Percentiles rank a stretch among this genome's conserved stretches.
Conservation (phyloP, 1,284 basidiomycete species). For the Sporisorium graminicola region DNA sequence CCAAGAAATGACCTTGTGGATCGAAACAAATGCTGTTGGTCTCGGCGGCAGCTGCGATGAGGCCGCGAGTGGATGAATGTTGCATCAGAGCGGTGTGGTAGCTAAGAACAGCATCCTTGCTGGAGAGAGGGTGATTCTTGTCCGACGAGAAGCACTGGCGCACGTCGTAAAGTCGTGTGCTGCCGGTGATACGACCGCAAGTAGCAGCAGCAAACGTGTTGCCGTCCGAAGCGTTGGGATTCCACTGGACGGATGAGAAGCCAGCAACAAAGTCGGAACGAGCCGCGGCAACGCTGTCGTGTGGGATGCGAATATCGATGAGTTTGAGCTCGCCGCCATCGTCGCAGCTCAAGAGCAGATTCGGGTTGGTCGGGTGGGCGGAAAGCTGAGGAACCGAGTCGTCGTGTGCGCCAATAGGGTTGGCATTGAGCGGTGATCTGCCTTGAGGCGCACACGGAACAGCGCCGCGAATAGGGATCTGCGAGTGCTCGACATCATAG, state of each 20-base stretch:
- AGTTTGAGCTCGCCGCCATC: slow-evolving; percentile 32
- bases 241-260: slow-evolving; percentile 45
- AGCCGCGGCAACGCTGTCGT: slow-evolving; percentile 17
- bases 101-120: slow-evolving; percentile 38
- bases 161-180: slow-evolving; percentile 42
- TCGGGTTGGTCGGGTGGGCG: slow-evolving; percentile 31
- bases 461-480: slow-evolving; percentile 17
- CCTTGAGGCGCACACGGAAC: not conserved
- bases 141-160: slow-evolving; percentile 30
- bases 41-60: slow-evolving; percentile 34
- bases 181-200: slow-evolving; percentile 31
- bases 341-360: slow-evolving; percentile 38
- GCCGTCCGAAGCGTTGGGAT: slow-evolving; percentile 38
- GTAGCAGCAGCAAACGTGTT: slow-evolving; percentile 50
- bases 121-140: slow-evolving; percentile 11
- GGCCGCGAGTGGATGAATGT: slow-evolving; percentile 22
- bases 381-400: slow-evolving; percentile 41
- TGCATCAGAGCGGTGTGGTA: slow-evolving; percentile 36
- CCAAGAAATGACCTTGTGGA: slow-evolving; percentile 29
- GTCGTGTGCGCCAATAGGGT: slow-evolving; percentile 26
- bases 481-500: slow-evolving; percentile 45
- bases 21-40: slow-evolving; percentile 46
- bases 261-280: slow-evolving; percentile 20
- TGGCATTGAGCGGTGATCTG: slow-evolving; percentile 14
- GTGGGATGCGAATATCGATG: slow-evolving; percentile 30